Evolutionary conservation across 495 filamentous ascomycete genomes (phyloP), one percentile per base, ranked within the genome.

Genomic region (Lophiotrema nucula): DNA sequence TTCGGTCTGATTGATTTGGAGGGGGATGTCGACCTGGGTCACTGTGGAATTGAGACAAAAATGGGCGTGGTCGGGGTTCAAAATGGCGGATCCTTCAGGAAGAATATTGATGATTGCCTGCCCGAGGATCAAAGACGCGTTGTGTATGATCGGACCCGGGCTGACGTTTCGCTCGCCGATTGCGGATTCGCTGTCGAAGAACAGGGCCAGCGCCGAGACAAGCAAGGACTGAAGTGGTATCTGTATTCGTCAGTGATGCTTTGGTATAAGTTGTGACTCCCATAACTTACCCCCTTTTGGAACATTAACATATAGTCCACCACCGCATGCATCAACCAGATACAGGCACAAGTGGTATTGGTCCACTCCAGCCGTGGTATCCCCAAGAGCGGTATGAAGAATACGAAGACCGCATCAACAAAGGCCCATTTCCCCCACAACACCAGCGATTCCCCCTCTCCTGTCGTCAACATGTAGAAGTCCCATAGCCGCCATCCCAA

Each of bases 331-430:
- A 78, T 44, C 10, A 88, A 63, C 66, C 90, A 91, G 15, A 88
- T 67, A 1, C 76, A 71, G 24, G 84, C 74, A 12, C 87, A 86
- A 1, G 85, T 87, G 13, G 83, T 76, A 53, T 88, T 83, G 1
- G 86, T 87, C 79, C 91, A 89, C 77, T 97, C 88, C 35, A 98
- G 79, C 93, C 93, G 97, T 53, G 93, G 93, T 77, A 98, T 95
- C 67, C 87, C 83, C 57, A 97, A 67, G 38, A 83, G 81, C 26
- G 95, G 92, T 19, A 97, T 68, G 3, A 86, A 85, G 68, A 91
- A 97, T 52, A 96, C 78, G 72, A 91, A 96, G 25, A 87, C 69
- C 18, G 83, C 81, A 73, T 97, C 93, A 18, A 97, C 78, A 25
- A 80, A 77, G 51, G 87, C 78, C 93, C 93, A 98, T 81, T 97